Conservation (phyloP, 2,329 filamentous ascomycete genomes). For the Didymella arachidicola region DNA sequence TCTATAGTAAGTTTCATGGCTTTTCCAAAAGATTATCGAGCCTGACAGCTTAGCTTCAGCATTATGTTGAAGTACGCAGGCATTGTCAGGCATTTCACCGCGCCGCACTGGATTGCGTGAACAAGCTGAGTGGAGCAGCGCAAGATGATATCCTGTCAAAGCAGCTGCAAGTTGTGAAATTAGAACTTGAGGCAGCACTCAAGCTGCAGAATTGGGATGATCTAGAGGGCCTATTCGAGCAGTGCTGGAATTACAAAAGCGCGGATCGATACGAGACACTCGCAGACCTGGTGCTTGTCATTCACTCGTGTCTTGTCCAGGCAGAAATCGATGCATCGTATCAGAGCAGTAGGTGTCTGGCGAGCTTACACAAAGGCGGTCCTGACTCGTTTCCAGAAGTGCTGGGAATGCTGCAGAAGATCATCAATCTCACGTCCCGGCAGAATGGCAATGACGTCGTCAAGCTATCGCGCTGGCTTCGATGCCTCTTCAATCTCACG, state of each 20-base stretch:
- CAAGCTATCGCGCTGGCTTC: conserved; percentile 77
- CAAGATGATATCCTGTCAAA: conserved; percentile 66
- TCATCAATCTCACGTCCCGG: conserved; percentile 73
- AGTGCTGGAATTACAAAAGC: conserved; percentile 48
- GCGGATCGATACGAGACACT: conserved; percentile 55
- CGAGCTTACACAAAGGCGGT: neutral
- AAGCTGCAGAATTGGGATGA: conserved; percentile 72
- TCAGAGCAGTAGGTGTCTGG: conserved; percentile 39
- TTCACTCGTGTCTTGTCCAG: conserved; percentile 50
- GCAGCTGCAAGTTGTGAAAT: conserved; percentile 71
- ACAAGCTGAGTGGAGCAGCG: conserved; percentile 54
- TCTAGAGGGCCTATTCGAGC: conserved; percentile 66
- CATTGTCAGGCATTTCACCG: conserved; percentile 68
- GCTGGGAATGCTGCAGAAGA: conserved; percentile 62
- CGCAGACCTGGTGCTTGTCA: conserved; percentile 57
- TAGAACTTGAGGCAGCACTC: conserved; percentile 80
- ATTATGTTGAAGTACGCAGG: conserved; percentile 68
- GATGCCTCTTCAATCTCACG: conserved; percentile 76
- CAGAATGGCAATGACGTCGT: conserved; percentile 63
- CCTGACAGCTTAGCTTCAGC: conserved; percentile 61
- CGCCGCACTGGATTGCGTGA: conserved; percentile 50
- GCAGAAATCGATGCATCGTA: conserved; percentile 39
- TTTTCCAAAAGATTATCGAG: neutral
- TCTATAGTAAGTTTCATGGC: conserved; percentile 49
- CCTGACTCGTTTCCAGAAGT: conserved; percentile 28